Base-by-base conservation (phyloP, 2,329 filamentous ascomycete species). In the Trichoderma aggressivum region DNA sequence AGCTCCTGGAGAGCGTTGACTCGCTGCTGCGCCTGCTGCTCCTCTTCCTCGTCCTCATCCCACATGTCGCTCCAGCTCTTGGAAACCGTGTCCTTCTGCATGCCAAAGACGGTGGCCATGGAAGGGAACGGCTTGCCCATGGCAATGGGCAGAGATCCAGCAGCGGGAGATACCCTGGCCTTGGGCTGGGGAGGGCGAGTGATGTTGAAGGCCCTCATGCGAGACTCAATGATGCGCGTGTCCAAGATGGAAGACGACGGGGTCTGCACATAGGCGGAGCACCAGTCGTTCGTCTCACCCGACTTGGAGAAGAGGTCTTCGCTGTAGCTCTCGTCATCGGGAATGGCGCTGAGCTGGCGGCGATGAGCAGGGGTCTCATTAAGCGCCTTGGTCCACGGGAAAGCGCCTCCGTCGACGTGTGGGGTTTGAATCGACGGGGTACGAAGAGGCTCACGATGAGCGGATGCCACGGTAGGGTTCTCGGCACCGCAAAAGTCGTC, bases 1-100 rank as follows among this genome's bases (percentile, higher is more conserved):
- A 92, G 86, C 79, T 90, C 84, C 81, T 91, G 88, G 30, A 92
- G 82, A 50, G 76, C 72, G 67, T 77, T 75, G 53, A 78, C 56
- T 5, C 68, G 74, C 79, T 91, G 88, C 74, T 87, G 87, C 72
- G 83, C 82, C 73, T 86, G 86, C 78, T 91, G 88, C 73, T 92
- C 90, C 74, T 92, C 90, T 77, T 96, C 94, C 59, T 86, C 84
- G 68, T 98, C 95, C 80, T 98, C 95, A 72, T 98, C 95, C 91
- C 94, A 98, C 81, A 98, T 90, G 80, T 99, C 96, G 78, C 94
- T 97, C 96, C 96, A 99, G 85, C 96, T 98, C 91, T 98, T 98
- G 70, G 96, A 97, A 61, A 97, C 93, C 61, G 88, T 85, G 59
- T 95, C 92, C 73, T 89, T 88, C 79, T 92, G 90, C 78, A 90